These are phyloP conservation scores for Lodderomyces orthopsilosis DNA, from an alignment of 1,139 yeast genomes.

Conservation along the genomic window DNA sequence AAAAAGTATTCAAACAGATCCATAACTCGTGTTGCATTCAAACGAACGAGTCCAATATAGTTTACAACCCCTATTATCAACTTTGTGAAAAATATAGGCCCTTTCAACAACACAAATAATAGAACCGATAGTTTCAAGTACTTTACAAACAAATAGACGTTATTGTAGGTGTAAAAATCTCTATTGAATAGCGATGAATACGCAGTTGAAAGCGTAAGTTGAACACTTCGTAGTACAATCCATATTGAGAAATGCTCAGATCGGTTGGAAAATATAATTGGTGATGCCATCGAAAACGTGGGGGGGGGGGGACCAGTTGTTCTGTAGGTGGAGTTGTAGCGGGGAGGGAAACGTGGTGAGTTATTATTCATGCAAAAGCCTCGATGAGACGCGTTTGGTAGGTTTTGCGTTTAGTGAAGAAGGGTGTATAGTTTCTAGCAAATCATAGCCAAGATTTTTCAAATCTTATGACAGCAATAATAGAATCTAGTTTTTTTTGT, in stretches of 20 bases:
- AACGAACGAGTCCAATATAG: constrained; percentile 6
- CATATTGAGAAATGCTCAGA: constrained; percentile 35
- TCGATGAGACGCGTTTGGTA: not conserved
- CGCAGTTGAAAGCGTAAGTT: constrained; percentile 49
- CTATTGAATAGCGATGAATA: constrained; percentile 50
- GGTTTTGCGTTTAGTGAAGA: not conserved
- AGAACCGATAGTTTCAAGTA: constrained; percentile 35
- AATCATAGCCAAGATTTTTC: constrained; percentile 1
- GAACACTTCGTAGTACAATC: constrained; percentile 53
- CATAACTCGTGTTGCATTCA: not conserved
- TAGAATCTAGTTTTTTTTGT: no score
- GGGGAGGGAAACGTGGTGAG: not conserved
- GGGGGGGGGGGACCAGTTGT: no score
- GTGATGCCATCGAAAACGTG: constrained; percentile 21
- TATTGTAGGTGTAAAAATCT: constrained; percentile 24
- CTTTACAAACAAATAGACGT: constrained; percentile 31
- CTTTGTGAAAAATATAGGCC: constrained; percentile 22
- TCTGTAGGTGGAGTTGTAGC: no score
- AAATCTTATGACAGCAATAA: not conserved
- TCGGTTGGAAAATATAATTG: constrained; percentile 23
- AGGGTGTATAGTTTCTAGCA: not conserved
- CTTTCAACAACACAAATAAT: constrained; percentile 34
- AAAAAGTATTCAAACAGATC: constrained; percentile 27
- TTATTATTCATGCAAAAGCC: not conserved
- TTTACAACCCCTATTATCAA: constrained; percentile 15